A percentile compares a stretch with the other conserved stretches of the same genome.
Evolutionary conservation across 345 rosid genomes (phyloP).

Genomic region (Arabidopsis thaliana): TAIR10.1 NC_003074.8:18434501-18435000

Average conservation of each 20-base stretch:
- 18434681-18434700: slow-evolving; percentile 80
- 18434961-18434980: slow-evolving; percentile 79
- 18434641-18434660: slow-evolving; percentile 75
- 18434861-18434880: slow-evolving; percentile 56
- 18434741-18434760: slow-evolving; percentile 78
- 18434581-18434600: slow-evolving; percentile 40
- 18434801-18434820: slow-evolving; percentile 77
- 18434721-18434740: slow-evolving; percentile 65
- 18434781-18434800: slow-evolving; percentile 76
- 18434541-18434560: slow-evolving; percentile 52
- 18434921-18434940: slow-evolving; percentile 74
- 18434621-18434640: slow-evolving; percentile 59
- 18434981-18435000: slow-evolving; percentile 89
- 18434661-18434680: slow-evolving; percentile 71
- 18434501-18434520: slow-evolving; percentile 80
- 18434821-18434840: slow-evolving; percentile 63
- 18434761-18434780: slow-evolving; percentile 71
- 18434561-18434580: slow-evolving; percentile 40
- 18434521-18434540: slow-evolving; percentile 53
- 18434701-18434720: slow-evolving; percentile 64
- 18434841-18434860: slow-evolving; percentile 63
- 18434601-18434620: slow-evolving; percentile 57
- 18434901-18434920: slow-evolving; percentile 54
- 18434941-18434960: slow-evolving; percentile 67
- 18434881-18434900: slow-evolving; percentile 60